These are phyloP conservation scores for Hypholoma sublateritium DNA, from an alignment of 768 basidiomycete genomes.

Conservation along the genomic window DNA sequence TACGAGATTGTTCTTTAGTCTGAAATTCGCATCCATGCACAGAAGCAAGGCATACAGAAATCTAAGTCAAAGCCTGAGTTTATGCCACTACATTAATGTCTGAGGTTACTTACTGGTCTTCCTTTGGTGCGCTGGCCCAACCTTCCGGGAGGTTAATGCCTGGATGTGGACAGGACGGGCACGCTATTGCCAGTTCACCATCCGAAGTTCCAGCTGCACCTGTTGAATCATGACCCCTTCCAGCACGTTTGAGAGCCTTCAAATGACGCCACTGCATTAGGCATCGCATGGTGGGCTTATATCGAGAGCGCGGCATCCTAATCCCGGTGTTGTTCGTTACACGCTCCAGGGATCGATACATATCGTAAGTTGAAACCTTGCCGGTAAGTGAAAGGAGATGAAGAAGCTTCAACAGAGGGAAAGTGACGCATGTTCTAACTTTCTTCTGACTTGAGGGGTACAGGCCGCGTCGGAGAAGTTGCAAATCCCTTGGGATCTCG, in stretches of 20 bases:
- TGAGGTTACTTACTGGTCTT: not conserved
- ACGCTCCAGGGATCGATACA: slow-evolving; percentile 7
- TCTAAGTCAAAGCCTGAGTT: too few species aligned
- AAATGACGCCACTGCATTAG: slow-evolving; percentile 23
- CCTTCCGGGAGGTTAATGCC: slow-evolving; percentile 22
- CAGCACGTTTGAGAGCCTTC: slow-evolving; percentile 23
- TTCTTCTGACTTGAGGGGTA: slow-evolving; percentile 14
- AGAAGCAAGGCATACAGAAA: slow-evolving; percentile 12
- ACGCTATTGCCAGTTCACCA: slow-evolving; percentile 21
- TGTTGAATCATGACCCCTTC: slow-evolving; percentile 17
- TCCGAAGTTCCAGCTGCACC: too few species aligned
- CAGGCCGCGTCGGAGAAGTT: slow-evolving; percentile 16
- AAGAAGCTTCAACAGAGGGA: slow-evolving; percentile 8
- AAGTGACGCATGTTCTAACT: slow-evolving; percentile 7
- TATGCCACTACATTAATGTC: too few species aligned
- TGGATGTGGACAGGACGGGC: slow-evolving; percentile 28
- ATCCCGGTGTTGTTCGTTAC: slow-evolving; percentile 1
- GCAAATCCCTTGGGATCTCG: slow-evolving; percentile 3
- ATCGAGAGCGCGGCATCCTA: not conserved
- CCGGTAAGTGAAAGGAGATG: too few species aligned
- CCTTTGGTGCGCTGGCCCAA: slow-evolving; percentile 16
- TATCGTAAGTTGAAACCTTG: slow-evolving; percentile 7
- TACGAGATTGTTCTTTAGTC: slow-evolving; percentile 10
- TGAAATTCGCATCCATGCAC: slow-evolving; percentile 14
- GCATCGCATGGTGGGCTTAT: not conserved